Base-by-base conservation (phyloP, 176 grass and related monocot genomes). In the Dactylis glomerata region DNA sequence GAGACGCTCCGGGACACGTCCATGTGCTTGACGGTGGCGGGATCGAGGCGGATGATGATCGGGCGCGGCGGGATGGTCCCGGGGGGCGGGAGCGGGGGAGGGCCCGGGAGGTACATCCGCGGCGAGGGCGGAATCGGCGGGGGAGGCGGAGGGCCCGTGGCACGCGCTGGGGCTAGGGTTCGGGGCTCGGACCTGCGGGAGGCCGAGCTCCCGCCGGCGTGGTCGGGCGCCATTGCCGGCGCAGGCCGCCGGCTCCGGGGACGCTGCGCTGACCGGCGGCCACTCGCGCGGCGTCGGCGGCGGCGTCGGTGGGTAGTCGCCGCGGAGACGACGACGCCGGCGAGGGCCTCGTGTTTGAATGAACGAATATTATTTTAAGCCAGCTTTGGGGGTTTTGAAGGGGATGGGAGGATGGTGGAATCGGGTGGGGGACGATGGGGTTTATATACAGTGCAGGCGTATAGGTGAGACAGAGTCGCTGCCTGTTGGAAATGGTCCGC, bases 1-100 rank as follows among this genome's bases (percentile, higher is more conserved):
- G 92, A 92, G 67, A 42, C 36, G 44, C 85, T 92, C 75, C 87
- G 86, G 31, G 41, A 59, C 34, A 66, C 69, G 69, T 94, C 92
- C 90, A 92, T 86, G 38, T 66, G 74, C 24, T 16, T 4, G 30
- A 80, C 19, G 46, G 27, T 67, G 30, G 41, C 68, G 20, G 20
- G 82, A 77, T 85, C 44, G 50, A 82, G 71, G n/a, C 8, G 52
- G 61, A 76, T 16, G 19, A 78, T 6, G 63, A 94, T 68, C 33
- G 73, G 87, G 37, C 6, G 68, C 15, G 59, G 52, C 41, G 66
- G 73, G 68, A 88, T 55, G 17, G 20, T 30, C 17, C 74, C 67
- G 11, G 66, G 79, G 2, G 80, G 86, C 19, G 68, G 85, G 10
- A 31, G 27, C 72, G 45, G 70, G 2, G 81, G 58, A 20, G 86